Percentiles rank a stretch among this genome's conserved stretches.
phyloP scores from a whole-genome alignment of 2,329 filamentous ascomycete species.

The Alternaria atra region DNA sequence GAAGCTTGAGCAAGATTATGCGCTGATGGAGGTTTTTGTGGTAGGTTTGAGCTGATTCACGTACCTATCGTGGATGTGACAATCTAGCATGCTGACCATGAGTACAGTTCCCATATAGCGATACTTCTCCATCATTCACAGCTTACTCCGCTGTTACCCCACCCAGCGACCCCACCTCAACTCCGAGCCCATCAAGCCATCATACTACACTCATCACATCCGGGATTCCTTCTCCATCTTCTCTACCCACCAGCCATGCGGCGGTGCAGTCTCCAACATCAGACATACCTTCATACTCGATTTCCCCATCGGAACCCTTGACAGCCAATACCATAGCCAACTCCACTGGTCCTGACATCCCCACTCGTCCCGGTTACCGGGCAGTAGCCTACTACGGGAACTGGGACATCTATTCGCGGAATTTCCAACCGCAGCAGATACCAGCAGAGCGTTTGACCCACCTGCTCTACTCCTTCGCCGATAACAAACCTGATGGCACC shows the following conservation, averaged over 20 bases:
- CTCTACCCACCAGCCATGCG: neutral
- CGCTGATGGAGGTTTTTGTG: neutral
- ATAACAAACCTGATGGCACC: slow-evolving; percentile 82
- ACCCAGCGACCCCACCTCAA: neutral
- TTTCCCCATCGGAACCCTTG: neutral
- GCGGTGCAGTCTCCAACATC: neutral
- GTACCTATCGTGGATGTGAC: neutral
- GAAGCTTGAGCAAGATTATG: neutral
- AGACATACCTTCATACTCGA: neutral
- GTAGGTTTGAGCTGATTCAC: neutral
- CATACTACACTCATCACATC: neutral
- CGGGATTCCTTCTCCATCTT: neutral
- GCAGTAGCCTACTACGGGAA: slow-evolving; percentile 75
- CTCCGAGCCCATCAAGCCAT: neutral
- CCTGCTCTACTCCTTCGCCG: slow-evolving; percentile 90
- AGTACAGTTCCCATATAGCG: neutral
- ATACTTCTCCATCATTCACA: neutral
- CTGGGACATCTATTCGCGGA: slow-evolving; percentile 86
- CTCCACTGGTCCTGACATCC: neutral
- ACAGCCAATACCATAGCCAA: neutral
- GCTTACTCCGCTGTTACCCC: neutral
- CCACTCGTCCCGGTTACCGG: slow-evolving; percentile 22
- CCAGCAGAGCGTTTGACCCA: slow-evolving; percentile 85
- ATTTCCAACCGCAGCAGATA: slow-evolving; percentile 85
- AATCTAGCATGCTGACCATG: neutral